phyloP scores from a whole-genome alignment of 2,329 filamentous ascomycete genomes.

The Nigrospora oryzae region DNA sequence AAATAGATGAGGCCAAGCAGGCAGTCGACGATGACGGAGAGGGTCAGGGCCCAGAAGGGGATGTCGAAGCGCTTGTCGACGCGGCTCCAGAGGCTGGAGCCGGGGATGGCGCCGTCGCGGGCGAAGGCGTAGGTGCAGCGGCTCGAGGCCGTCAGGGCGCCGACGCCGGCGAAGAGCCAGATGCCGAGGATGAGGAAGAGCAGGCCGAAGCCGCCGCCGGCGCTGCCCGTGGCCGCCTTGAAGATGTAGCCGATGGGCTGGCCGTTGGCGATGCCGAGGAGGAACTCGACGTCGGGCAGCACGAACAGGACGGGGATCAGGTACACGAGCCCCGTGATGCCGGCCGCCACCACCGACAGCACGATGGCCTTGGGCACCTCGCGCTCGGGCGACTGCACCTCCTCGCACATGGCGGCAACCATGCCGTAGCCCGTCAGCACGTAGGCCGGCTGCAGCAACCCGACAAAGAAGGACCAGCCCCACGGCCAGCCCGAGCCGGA shows the following conservation, averaged over 20 bases:
- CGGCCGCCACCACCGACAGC: conserved; percentile 44
- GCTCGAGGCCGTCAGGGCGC: conserved; percentile 64
- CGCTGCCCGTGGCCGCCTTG: conserved; percentile 65
- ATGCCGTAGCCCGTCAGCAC: conserved; percentile 60
- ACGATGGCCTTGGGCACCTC: conserved; percentile 67
- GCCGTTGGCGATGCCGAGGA: conserved; percentile 59
- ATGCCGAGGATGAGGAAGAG: conserved; percentile 72
- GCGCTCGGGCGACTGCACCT: conserved; percentile 59
- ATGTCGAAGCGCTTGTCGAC: conserved; percentile 61
- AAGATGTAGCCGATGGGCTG: conserved; percentile 72
- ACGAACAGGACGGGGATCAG: conserved; percentile 70
- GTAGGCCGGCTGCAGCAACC: conserved; percentile 57
- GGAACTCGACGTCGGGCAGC: conserved; percentile 55
- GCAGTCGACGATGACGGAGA: conserved; percentile 62
- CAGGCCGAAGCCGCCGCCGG: conserved; percentile 65
- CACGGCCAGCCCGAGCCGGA: conserved; percentile 56
- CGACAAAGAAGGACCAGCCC: conserved; percentile 67
- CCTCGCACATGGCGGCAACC: conserved; percentile 65
- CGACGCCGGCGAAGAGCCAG: conserved; percentile 67
- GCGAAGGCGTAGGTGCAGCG: conserved; percentile 72
- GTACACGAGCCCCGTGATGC: conserved; percentile 57
- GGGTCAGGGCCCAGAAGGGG: conserved; percentile 59
- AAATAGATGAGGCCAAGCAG: conserved; percentile 73
- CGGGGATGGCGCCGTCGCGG: conserved; percentile 66
- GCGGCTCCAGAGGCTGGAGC: conserved; percentile 55